phyloP scores from a whole-genome alignment of 805 yeast species.

The Candida ortonii region DNA sequence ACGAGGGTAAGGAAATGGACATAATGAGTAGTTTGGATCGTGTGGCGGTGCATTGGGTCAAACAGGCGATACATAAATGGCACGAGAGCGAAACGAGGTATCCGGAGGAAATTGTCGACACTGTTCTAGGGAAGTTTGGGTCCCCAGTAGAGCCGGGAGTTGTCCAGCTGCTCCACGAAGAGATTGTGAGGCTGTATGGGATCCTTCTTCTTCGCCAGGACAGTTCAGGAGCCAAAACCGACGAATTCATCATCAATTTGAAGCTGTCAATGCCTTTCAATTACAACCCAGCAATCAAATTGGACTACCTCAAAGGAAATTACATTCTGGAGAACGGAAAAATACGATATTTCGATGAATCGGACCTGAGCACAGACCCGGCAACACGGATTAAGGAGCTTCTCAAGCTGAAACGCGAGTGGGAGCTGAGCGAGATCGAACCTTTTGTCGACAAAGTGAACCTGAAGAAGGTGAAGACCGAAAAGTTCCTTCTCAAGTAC shows the following conservation, averaged over 20 bases:
- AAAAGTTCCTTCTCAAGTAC: constrained; percentile 58
- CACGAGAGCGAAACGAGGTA: constrained; percentile 3
- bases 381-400: constrained; percentile 48
- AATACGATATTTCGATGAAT: constrained; percentile 53
- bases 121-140: constrained; percentile 12
- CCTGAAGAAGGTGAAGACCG: constrained; percentile 49
- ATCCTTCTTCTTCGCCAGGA: constrained; percentile 12
- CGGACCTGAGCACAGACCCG: constrained; percentile 47
- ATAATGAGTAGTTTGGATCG: constrained; percentile 8
- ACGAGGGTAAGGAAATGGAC: constrained; percentile 13
- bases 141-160: too few species aligned
- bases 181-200: constrained; percentile 21
- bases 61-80: constrained; percentile 1
- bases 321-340: constrained; percentile 35
- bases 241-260: constrained; percentile 64
- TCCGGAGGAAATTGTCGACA: constrained; percentile 11
- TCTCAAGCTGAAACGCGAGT: constrained; percentile 51
- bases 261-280: constrained; percentile 62
- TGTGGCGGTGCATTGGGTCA: constrained; percentile 4
- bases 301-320: constrained; percentile 36
- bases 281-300: constrained; percentile 45
- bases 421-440: constrained; percentile 60
- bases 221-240: constrained; percentile 20
- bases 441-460: constrained; percentile 66
- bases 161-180: constrained; percentile 14